Conservation (phyloP, 345 rosid species). For the Linum trigynum region DNA sequence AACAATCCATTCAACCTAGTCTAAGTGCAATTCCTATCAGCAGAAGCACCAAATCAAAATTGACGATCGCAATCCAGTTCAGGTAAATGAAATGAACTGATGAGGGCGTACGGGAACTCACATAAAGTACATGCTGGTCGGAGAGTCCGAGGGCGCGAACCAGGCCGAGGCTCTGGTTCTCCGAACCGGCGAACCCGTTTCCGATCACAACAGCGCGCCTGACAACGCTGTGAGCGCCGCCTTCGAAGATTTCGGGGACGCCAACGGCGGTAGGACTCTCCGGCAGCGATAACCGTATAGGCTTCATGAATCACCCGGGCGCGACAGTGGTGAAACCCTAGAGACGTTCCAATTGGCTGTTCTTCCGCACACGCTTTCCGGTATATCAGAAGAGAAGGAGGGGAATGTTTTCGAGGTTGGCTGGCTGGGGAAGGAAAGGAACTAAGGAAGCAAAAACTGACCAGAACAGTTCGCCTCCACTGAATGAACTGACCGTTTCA, state of each 20-base stretch:
- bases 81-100: not conserved
- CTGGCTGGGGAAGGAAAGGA: too few relatives aligned
- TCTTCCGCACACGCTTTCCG: not conserved
- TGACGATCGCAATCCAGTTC: not conserved
- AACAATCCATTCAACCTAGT: too few relatives aligned
- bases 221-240: slow-evolving; percentile 58
- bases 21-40: not conserved
- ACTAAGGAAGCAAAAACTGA: too few relatives aligned
- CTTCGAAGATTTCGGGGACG: slow-evolving; percentile 85
- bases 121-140: slow-evolving; percentile 57
- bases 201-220: slow-evolving; percentile 91
- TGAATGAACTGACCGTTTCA: too few relatives aligned
- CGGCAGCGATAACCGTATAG: slow-evolving; percentile 83
- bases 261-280: slow-evolving; percentile 47
- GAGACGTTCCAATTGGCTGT: not conserved
- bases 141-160: slow-evolving; percentile 74
- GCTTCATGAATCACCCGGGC: slow-evolving; percentile 40
- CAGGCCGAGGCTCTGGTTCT: slow-evolving; percentile 85
- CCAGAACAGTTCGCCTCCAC: too few relatives aligned
- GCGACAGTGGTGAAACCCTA: not conserved
- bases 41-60: not conserved
- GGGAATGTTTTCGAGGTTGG: not conserved
- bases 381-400: not conserved
- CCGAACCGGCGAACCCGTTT: slow-evolving; percentile 74
- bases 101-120: slow-evolving; percentile 25